These are phyloP conservation scores for Leptographium radiaticola DNA, from an alignment of 2,329 filamentous ascomycete genomes.

Conservation along the genomic window DNA sequence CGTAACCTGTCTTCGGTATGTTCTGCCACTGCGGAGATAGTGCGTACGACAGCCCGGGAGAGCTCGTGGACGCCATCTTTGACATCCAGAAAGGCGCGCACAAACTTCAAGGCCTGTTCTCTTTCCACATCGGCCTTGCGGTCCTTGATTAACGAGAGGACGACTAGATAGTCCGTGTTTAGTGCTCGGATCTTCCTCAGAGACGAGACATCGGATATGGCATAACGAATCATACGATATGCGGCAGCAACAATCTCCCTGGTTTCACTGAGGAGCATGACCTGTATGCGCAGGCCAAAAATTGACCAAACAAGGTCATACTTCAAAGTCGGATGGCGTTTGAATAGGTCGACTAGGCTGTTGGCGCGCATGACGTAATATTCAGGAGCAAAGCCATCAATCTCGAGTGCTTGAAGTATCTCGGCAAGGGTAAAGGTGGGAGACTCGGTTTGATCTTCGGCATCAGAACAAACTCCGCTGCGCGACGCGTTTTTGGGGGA, in stretches of 20 bases:
- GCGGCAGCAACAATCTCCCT: conserved; percentile 91
- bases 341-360: conserved; percentile 90
- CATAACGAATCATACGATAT: conserved; percentile 85
- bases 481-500: conserved; percentile 44
- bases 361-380: conserved; percentile 94
- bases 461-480: conserved; percentile 45
- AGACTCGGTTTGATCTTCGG: conserved; percentile 63
- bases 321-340: conserved; percentile 80
- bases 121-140: conserved; percentile 93
- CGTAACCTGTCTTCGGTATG: conserved; percentile 73
- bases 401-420: conserved; percentile 77
- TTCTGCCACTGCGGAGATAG: conserved; percentile 81
- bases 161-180: conserved; percentile 86
- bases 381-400: conserved; percentile 76
- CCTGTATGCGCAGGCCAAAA: conserved; percentile 86
- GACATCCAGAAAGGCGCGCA: conserved; percentile 87
- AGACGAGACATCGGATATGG: conserved; percentile 83
- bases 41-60: conserved; percentile 74
- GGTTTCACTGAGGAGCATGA: conserved; percentile 91
- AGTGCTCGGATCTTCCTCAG: conserved; percentile 75
- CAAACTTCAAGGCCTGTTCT: conserved; percentile 93
- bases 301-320: conserved; percentile 95
- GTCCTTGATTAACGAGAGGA: conserved; percentile 86
- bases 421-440: conserved; percentile 87
- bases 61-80: conserved; percentile 85